Conservation (phyloP, 2,329 filamentous ascomycete species). For the Pezicula carpinea region DNA sequence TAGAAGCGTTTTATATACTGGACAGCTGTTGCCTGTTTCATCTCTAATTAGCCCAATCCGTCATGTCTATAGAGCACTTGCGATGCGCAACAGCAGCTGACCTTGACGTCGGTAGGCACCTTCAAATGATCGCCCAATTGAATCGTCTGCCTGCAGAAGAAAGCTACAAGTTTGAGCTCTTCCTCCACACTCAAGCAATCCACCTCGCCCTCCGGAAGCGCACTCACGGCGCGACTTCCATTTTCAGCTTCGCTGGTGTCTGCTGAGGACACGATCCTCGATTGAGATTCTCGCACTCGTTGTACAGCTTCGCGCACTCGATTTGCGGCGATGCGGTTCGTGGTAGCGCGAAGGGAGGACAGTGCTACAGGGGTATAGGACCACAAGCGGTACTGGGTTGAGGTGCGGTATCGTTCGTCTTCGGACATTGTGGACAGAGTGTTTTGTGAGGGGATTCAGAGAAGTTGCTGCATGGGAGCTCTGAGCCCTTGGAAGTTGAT, state of each 20-base stretch:
- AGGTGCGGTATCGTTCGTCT: slow-evolving; percentile 85
- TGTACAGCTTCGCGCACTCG: slow-evolving; percentile 55
- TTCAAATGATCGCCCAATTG: slow-evolving; percentile 55
- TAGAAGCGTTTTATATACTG: slow-evolving; percentile 89
- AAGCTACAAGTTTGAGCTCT: slow-evolving; percentile 75
- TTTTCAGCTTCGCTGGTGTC: slow-evolving; percentile 28
- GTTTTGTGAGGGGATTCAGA: too few relatives aligned
- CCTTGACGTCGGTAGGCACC: slow-evolving; percentile 56
- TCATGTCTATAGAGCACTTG: background rate
- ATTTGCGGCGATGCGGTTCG: slow-evolving; percentile 74
- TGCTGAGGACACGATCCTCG: slow-evolving; percentile 28
- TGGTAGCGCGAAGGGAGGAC: slow-evolving; percentile 66
- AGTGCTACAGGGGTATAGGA: slow-evolving; percentile 78
- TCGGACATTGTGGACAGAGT: slow-evolving; percentile 41
- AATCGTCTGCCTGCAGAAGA: slow-evolving; percentile 63
- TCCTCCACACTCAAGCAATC: slow-evolving; percentile 80
- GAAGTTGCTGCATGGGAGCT: too few relatives aligned
- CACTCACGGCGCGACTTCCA: slow-evolving; percentile 21
- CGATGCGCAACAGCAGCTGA: slow-evolving; percentile 27
- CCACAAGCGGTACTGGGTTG: slow-evolving; percentile 89
- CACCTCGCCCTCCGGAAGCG: slow-evolving; percentile 42
- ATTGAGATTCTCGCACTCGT: slow-evolving; percentile 34
- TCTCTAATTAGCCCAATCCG: background rate
- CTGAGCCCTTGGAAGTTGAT: too few relatives aligned
- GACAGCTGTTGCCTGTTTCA: slow-evolving; percentile 30